Percentiles rank a stretch among this genome's conserved stretches.
phyloP scores from a whole-genome alignment of 208 protist species.

The Leishmania turanica region DNA sequence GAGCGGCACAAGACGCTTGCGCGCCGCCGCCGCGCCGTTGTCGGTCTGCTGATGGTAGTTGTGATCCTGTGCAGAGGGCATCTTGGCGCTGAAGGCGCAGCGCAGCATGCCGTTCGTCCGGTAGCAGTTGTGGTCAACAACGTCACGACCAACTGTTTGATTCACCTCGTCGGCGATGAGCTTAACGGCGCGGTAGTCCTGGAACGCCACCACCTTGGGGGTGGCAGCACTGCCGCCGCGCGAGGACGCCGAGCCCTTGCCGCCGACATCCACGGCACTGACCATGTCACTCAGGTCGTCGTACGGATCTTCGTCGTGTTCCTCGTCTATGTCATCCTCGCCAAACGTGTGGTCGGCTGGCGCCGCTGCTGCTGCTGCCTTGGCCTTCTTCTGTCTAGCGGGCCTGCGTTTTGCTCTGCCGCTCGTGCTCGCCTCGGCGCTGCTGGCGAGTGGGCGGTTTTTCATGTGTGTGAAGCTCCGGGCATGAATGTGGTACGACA shows the following conservation, averaged over 20 bases:
- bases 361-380: background rate
- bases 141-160: constrained; percentile 53
- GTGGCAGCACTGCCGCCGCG: background rate
- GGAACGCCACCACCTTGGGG: constrained; percentile 65
- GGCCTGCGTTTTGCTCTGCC: background rate
- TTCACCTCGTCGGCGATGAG: constrained; percentile 84
- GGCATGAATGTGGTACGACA: constrained; percentile 80
- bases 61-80: constrained; percentile 35
- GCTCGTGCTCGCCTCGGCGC: background rate
- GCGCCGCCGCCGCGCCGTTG: constrained; percentile 11
- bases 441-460: background rate
- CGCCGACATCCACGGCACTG: constrained; percentile 39
- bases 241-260: constrained; percentile 1
- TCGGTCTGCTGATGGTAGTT: constrained; percentile 13
- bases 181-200: constrained; percentile 79
- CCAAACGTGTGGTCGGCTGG: background rate
- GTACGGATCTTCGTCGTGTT: constrained; percentile 24
- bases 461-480: constrained; percentile 56
- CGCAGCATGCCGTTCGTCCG: constrained; percentile 78
- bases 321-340: constrained; percentile 8
- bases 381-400: background rate
- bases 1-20: constrained; percentile 51
- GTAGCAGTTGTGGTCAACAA: constrained; percentile 80
- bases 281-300: constrained; percentile 49
- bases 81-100: constrained; percentile 75